Percentiles rank a stretch among this genome's conserved stretches.
phyloP scores from a whole-genome alignment of 2,329 filamentous ascomycete species.

The Neophaeococcomyces aloes region DNA sequence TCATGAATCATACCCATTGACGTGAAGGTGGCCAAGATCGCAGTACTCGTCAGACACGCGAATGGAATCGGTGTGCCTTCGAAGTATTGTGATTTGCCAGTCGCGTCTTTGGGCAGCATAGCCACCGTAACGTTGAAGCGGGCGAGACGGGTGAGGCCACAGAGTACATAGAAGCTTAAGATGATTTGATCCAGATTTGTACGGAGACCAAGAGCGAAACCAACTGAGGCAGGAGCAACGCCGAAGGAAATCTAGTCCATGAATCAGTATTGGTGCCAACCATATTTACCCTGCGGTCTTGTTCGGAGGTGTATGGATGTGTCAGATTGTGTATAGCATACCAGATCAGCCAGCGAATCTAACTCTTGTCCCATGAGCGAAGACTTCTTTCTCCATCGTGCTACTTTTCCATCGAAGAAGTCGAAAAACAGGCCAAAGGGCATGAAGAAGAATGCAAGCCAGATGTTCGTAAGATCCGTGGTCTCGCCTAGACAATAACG shows the following conservation, averaged over 20 bases:
- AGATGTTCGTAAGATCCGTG: slow-evolving; percentile 57
- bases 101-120: slow-evolving; percentile 79
- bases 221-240: slow-evolving; percentile 73
- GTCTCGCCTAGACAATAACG: slow-evolving; percentile 76
- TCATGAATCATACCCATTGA: slow-evolving; percentile 68
- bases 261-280: not conserved
- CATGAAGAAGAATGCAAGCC: slow-evolving; percentile 73
- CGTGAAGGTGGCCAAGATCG: slow-evolving; percentile 83
- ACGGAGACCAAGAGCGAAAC: slow-evolving; percentile 80
- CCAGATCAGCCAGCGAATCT: slow-evolving; percentile 88
- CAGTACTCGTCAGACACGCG: slow-evolving; percentile 70
- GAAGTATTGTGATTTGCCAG: slow-evolving; percentile 88
- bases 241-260: slow-evolving; percentile 76
- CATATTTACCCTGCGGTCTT: not conserved
- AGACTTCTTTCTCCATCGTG: slow-evolving; percentile 91
- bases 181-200: slow-evolving; percentile 70
- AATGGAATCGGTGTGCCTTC: slow-evolving; percentile 87
- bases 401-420: slow-evolving; percentile 94
- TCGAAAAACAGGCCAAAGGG: slow-evolving; percentile 95
- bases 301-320: not conserved
- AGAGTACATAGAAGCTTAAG: slow-evolving; percentile 78
- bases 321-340: slow-evolving; percentile 37
- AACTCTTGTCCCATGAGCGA: slow-evolving; percentile 96
- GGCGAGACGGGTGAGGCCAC: slow-evolving; percentile 77
- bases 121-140: slow-evolving; percentile 95